phyloP scores from a whole-genome alignment of 1,139 yeast species.

The Geotrichum aggregatum region DNA sequence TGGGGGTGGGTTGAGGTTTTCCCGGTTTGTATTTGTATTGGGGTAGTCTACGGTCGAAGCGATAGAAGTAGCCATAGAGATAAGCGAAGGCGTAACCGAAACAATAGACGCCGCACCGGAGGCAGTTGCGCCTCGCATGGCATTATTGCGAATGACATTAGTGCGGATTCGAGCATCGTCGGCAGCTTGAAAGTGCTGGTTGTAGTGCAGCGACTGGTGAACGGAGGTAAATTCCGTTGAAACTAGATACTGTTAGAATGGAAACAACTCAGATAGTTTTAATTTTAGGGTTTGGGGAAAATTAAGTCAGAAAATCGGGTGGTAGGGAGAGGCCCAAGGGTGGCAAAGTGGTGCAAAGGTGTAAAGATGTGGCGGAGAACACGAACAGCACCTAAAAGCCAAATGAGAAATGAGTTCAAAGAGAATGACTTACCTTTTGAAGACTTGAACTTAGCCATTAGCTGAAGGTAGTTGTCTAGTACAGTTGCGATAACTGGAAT shows the following conservation, averaged over 20 bases:
- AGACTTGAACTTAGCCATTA: slow-evolving; percentile 19
- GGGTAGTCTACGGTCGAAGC: slow-evolving; percentile 18
- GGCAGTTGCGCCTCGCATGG: background rate
- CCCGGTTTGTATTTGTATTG: slow-evolving; percentile 18
- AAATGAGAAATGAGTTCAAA: background rate
- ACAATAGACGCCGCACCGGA: slow-evolving; percentile 20
- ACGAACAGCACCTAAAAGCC: background rate
- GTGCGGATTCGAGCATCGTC: background rate
- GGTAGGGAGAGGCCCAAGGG: background rate
- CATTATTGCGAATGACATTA: slow-evolving; percentile 4
- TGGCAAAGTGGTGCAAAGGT: too few species aligned
- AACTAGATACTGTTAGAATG: background rate
- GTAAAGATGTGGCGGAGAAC: background rate
- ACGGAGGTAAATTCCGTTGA: slow-evolving; percentile 3
- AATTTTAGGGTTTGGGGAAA: slow-evolving; percentile 1
- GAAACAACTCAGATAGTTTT: slow-evolving; percentile 2
- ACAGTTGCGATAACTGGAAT: slow-evolving; percentile 89
- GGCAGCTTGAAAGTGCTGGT: background rate
- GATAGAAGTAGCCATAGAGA: slow-evolving; percentile 17
- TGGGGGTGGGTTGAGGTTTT: slow-evolving; percentile 16
- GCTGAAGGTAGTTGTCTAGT: slow-evolving; percentile 67
- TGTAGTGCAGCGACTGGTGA: background rate
- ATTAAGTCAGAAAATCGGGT: background rate
- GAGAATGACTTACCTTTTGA: slow-evolving; percentile 14
- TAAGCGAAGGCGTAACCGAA: slow-evolving; percentile 18